Evolutionary conservation across 768 basidiomycete species (phyloP), one percentile per base, ranked within the genome.

Genomic region (Lanmaoa rubissima): DNA sequence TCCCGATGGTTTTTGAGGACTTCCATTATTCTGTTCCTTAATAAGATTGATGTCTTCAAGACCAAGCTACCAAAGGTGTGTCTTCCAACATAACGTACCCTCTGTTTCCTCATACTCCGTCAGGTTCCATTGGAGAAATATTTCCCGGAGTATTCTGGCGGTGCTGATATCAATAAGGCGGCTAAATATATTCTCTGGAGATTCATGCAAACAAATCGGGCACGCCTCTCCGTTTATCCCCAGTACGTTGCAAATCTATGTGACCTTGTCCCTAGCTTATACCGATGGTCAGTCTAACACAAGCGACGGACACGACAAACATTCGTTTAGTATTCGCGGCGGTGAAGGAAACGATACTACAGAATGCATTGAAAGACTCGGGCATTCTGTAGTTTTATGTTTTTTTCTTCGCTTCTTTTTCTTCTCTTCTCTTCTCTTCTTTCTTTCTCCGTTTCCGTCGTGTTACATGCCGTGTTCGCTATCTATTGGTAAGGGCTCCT

Each of bases 181-280:
- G 92, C 94, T 0, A 94, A 94, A 64, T 96, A 92, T 61, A 94
- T 98, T 51, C 76, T 98, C 38, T 97, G 93, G 94, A 77, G 90
- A 65, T 98, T 96, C 65, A 94, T 94, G 80, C 92, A 96, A 71
- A 87, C 90, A 53, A 96, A 95, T 63, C 75, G 89, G 21, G 90
- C 90, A 52, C 72, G 86, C 50, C 73, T 95, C 62, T 92, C 87
- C 55, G 90, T 97, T 19, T 97, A 95, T 71, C 94, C 94, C 3
- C 94, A 97, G 90, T 90, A 60, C 36, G 88, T 80, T 13, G 36
- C 24, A 31, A 36, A n/a, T 11, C 8, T 38, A 39, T 17, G 19
- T 10, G 2, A 5, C 17, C 8, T 16, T 13, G 6, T 51, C 19
- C 17, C 5, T 36, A 21, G 42, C 51, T 56, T 38, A 58, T 3